Base-by-base conservation (phyloP, 352 stramenopile genomes). In the Pythium scleroteichum region DNA sequence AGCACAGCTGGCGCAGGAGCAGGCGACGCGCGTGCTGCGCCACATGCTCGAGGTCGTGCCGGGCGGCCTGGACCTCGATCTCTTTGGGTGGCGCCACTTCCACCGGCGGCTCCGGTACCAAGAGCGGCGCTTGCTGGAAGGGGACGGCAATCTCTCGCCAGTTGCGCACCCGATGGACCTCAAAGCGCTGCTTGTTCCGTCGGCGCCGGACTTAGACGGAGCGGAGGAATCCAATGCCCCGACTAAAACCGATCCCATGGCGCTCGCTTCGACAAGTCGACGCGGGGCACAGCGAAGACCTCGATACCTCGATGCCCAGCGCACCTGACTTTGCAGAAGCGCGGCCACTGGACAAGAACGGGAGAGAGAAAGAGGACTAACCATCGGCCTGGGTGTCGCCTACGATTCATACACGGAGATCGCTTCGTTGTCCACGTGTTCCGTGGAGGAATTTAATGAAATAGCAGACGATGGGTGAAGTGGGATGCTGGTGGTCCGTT, bases 1-100 rank as follows among this genome's bases (percentile, higher is more conserved):
- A n/a, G 13, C 39, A 8, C 35, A 23, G 4, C 14, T 32, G 4
- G 22, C 40, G 16, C 38, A 48, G 26, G 32, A 46, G 0, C 23
- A 48, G 39, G 52, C 38, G 14, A 27, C 39, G 23, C 24, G n/a
- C 3, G 17, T 60, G 22, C 22, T 49, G 40, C 53, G 53, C 7
- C 53, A 60, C 42, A 60, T 60, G 53, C 40, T 60, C 14, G 53
- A 60, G 16, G 3, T 39, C 0, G 26, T 35, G 2, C 53, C 53
- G n/a, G 41, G 26, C 17, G 48, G 24, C 29, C 22, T 60, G 17
- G 23, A 45, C 2, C 27, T 60, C 19, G 53, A 60, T 52, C 53
- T 60, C n/a, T 60, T 60, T 60, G 53, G 53, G 7, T 60, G 53
- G 53, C 17, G 40, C 16, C 40, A 26, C 16, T 49, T 45, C 26